These are phyloP conservation scores for Rubus idaeus DNA, from an alignment of 306 rosid species.

Conservation along the genomic window DNA sequence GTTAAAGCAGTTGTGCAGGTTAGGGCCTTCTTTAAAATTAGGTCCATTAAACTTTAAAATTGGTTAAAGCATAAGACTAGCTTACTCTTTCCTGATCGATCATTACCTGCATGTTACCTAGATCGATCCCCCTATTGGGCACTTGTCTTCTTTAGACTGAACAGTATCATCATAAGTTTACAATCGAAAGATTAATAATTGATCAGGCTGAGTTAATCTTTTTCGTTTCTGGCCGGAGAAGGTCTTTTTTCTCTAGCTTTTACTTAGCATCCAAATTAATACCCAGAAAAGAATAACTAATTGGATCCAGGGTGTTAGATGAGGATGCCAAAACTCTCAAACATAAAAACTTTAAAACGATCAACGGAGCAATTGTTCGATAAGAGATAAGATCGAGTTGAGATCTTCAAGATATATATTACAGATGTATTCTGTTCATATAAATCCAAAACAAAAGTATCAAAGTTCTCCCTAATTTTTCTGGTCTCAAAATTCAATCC, in stretches of 20 bases:
- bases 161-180: not conserved
- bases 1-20: not conserved
- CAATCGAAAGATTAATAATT: not conserved
- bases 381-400: not conserved
- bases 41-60: not conserved
- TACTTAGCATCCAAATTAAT: not conserved
- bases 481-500: not conserved
- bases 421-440: not conserved
- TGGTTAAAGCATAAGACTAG: not conserved
- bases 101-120: not conserved
- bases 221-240: no score
- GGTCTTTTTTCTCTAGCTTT: not conserved
- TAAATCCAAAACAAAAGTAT: not conserved
- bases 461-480: not conserved
- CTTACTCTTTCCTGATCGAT: not conserved
- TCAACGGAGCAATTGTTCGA: no score
- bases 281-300: not conserved
- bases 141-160: not conserved
- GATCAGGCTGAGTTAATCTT: not conserved
- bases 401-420: not conserved
- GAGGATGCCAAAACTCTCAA: not conserved
- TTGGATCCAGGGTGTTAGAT: no score
- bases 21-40: not conserved
- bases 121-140: not conserved
- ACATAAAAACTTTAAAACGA: not conserved